Base-by-base conservation (phyloP, 768 basidiomycete species). In the Xerocomus brunneocitrinus region DNA sequence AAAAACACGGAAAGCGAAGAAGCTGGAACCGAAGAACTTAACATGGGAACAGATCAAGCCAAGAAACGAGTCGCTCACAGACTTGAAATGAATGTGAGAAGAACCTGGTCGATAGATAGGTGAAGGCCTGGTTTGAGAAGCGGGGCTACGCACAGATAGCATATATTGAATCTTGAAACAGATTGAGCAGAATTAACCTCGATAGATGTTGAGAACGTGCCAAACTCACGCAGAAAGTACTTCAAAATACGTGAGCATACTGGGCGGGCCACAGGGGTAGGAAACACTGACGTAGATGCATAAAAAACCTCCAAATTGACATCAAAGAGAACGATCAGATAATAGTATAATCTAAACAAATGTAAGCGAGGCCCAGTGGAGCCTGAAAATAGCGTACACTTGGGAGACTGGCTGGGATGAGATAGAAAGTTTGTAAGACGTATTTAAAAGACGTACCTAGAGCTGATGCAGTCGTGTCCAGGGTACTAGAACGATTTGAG, bases 161-260 rank as follows among this genome's bases (percentile, higher is more conserved):
- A 63, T 22, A 35, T 60, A 59, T 34, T 71, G 67, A 34, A 59
- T 16, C 69, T 69, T 54, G 12, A 39, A 8, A 25, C 3, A 19
- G 5, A 44, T 42, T n/a, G n/a, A 19, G 28, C 6, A 34, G 9
- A 47, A 55, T 53, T 31, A 59, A 27, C 25, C 10, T 14, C 25
- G 9, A 12, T 3, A 1, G 8, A 32, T 34, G 24, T n/a, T 49
- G 25, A 39, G 34, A 43, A 35, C n/a, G 2, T 8, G 10, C n/a
- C 9, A 32, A 2, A 66, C 68, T 63, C 50, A 69, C 68, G 36
- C 69, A 71, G 42, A 69, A 69, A 25, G 65, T 52, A 28, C 68
- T 69, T 9, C 42, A 10, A 36, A 39, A 48, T 24, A 31, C 3
- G 44, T 65, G 40, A 60, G 49, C 27, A 32, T 32, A 19, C 19